Evolutionary conservation across 306 rosid genomes (phyloP), one percentile per base, ranked within the genome.

Genomic region (Quercus glauca): DNA sequence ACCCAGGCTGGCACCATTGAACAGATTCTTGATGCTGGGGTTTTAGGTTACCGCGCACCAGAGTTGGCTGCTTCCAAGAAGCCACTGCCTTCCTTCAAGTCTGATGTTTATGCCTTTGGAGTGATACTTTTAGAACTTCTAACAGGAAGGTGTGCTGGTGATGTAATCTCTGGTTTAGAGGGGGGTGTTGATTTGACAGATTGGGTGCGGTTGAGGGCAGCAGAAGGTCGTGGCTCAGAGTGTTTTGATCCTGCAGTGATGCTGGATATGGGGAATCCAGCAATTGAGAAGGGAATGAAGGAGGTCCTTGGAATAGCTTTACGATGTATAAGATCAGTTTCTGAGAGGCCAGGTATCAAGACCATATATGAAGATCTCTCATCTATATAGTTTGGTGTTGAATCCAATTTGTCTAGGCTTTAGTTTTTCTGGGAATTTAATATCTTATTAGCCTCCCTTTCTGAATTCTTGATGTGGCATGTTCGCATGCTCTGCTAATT

Each of bases 81-180:
- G 84, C 99, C 99, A 58, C 76, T 88, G 37, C 99, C 98, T 2
- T 96, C 99, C 49, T 96, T 96, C 85, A 96, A 96, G 84, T 96
- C 99, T 8, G 99, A 96, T 77, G 94, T 96, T 29, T 96, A 90
- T 74, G 99, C 99, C 55, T 96, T 93, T 70, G 99, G 99, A 67
- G 98, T 96, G 84, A 86, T 93, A 69, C 83, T 93, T 25, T 79
- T 90, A 84, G 99, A 96, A 61, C 98, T 96, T 80, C 75, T 96
- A 73, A 89, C 96, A 8, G 99, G 98, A 90, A 93, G 96, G 79
- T 93, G 98, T 68, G 98, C 99, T 31, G 99, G 98, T 10, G 98
- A 95, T 87, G 98, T 93, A 83, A 87, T 95, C 26, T 88, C 97
- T 0, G 91, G 96, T 17, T 96, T 89, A 68, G 98, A 88, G 8